Percentiles rank a stretch among this genome's conserved stretches.
Evolutionary conservation across 2,329 filamentous ascomycete genomes (phyloP).

Genomic region (Xylariaceae sp.): DNA sequence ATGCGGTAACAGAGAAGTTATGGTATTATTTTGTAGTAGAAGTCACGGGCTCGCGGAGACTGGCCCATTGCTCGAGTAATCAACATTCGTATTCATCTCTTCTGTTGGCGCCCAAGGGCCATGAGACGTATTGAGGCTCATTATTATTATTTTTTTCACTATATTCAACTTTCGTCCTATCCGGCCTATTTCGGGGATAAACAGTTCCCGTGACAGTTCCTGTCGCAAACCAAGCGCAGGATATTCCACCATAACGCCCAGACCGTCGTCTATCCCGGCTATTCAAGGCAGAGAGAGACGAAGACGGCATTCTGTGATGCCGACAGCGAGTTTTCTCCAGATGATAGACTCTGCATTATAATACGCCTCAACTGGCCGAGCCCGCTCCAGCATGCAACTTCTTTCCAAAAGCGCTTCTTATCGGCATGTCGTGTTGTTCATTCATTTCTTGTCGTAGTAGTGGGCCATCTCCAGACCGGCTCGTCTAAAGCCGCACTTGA

Average conservation of each 20-base stretch:
- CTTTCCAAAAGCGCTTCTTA: too few species aligned
- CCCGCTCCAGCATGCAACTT: slow-evolving; percentile 2
- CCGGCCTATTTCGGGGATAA: too few species aligned
- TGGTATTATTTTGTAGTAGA: too few species aligned
- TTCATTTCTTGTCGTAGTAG: slow-evolving; percentile 64
- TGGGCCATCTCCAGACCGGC: slow-evolving; percentile 96
- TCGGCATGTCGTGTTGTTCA: not conserved
- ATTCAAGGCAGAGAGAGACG: not conserved
- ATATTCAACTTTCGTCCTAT: too few species aligned
- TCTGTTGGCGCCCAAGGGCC: too few species aligned
- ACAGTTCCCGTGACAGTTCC: too few species aligned
- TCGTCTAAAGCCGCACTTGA: slow-evolving; percentile 92
- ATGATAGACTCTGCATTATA: not conserved
- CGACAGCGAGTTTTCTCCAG: not conserved
- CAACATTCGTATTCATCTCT: too few species aligned
- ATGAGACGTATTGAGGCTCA: too few species aligned
- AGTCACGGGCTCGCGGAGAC: too few species aligned
- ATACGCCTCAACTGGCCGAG: slow-evolving; percentile 9
- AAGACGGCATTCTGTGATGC: not conserved
- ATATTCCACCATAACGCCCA: slow-evolving; percentile 12
- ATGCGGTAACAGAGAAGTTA: too few species aligned
- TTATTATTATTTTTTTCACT: too few species aligned
- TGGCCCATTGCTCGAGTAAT: too few species aligned
- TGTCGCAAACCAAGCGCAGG: not conserved
- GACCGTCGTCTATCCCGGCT: slow-evolving; percentile 1